Evolutionary conservation across 371 early-diverging fungal genomes (phyloP).

Genomic region (Blastocladiella emersonii): DNA sequence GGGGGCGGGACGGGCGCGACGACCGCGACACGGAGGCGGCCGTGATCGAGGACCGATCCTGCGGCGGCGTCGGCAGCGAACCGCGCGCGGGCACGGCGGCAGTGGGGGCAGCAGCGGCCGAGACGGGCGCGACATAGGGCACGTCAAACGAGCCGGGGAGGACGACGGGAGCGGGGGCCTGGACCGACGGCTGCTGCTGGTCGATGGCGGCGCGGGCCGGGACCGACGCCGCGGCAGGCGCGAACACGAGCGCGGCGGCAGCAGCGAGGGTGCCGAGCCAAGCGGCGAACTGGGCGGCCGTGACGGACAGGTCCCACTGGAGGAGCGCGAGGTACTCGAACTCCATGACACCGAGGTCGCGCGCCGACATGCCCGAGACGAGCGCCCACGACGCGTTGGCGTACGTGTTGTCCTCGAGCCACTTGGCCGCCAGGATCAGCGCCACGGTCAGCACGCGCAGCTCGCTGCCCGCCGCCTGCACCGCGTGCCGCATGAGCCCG

Average conservation of each 20-base stretch:
- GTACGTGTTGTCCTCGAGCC: not conserved
- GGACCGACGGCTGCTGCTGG: too few species aligned
- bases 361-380: not conserved
- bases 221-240: not conserved
- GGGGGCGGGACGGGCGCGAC: too few species aligned
- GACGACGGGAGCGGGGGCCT: too few species aligned
- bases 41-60: too few species aligned
- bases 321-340: not conserved
- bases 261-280: not conserved
- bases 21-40: too few species aligned
- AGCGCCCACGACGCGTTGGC: not conserved
- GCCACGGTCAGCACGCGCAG: slow-evolving; percentile 3
- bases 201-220: too few species aligned
- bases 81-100: too few species aligned
- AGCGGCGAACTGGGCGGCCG: not conserved
- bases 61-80: too few species aligned
- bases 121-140: too few species aligned
- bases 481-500: not conserved
- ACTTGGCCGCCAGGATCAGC: slow-evolving; percentile 1
- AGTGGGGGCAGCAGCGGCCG: too few species aligned
- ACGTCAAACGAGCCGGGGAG: too few species aligned
- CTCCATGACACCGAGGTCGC: not conserved
- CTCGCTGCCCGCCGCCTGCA: not conserved
- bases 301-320: not conserved
- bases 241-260: not conserved